These are phyloP conservation scores for Hysterangium stoloniferum DNA, from an alignment of 768 basidiomycete genomes.

Conservation along the genomic window DNA sequence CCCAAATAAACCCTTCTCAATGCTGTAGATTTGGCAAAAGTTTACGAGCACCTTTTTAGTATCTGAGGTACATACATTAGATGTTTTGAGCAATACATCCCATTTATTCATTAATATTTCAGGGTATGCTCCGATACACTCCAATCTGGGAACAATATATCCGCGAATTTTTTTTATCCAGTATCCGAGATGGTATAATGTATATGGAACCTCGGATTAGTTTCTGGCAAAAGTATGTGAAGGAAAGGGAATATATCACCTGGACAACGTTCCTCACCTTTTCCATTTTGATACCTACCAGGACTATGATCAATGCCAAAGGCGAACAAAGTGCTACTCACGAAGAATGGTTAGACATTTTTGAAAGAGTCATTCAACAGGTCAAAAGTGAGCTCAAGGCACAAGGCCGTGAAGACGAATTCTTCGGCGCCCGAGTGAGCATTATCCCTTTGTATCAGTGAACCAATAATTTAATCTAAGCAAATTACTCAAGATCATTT, in stretches of 20 bases:
- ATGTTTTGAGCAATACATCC: constrained; percentile 28
- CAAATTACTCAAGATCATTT: constrained; percentile 48
- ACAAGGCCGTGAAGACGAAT: constrained; percentile 50
- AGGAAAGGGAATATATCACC: neutral
- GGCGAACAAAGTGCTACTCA: constrained; percentile 53
- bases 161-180: constrained; percentile 51
- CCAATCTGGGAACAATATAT: constrained; percentile 58
- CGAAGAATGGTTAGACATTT: constrained; percentile 47
- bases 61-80: constrained; percentile 17
- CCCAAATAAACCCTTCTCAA: neutral
- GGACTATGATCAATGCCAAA: constrained; percentile 49
- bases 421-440: constrained; percentile 56
- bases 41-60: constrained; percentile 50
- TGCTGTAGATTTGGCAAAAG: constrained; percentile 59
- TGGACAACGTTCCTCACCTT: neutral
- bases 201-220: constrained; percentile 66
- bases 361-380: constrained; percentile 43
- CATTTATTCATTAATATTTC: neutral
- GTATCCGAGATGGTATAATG: constrained; percentile 62
- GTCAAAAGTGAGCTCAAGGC: constrained; percentile 43
- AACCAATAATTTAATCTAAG: neutral
- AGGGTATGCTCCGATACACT: constrained; percentile 38
- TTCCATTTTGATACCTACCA: constrained; percentile 18
- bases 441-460: neutral
- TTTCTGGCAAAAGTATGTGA: constrained; percentile 47